A percentile compares a stretch with the other conserved stretches of the same genome.
These are phyloP conservation scores for Taphrina flavorubra DNA, from an alignment of 1,139 yeast genomes.

Conservation along the genomic window DNA sequence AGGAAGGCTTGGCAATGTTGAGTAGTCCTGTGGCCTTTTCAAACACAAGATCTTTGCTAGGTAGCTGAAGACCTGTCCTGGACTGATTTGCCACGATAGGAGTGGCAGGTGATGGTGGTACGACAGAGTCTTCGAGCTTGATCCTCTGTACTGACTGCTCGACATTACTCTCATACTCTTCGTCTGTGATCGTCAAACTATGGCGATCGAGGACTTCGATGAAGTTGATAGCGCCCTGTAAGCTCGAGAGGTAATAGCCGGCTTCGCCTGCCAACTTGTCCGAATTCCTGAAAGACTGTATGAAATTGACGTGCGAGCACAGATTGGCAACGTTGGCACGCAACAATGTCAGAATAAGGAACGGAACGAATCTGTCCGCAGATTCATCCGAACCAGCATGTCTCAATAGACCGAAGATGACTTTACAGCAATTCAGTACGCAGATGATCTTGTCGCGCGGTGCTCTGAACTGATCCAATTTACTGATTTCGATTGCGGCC, in stretches of 20 bases:
- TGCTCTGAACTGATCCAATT: conserved; percentile 82
- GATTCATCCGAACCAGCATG: conserved; percentile 72
- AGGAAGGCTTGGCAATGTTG: conserved; percentile 35
- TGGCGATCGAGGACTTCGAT: conserved; percentile 65
- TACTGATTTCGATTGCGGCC: conserved; percentile 69
- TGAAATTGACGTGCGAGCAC: conserved; percentile 75
- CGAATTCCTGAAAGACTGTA: conserved; percentile 66
- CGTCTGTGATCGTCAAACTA: conserved; percentile 66
- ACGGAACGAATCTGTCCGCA: conserved; percentile 91
- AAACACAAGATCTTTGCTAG: conserved; percentile 37
- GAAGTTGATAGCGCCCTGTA: conserved; percentile 76
- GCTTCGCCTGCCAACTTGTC: conserved; percentile 85
- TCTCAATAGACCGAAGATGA: conserved; percentile 82
- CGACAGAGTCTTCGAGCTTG: conserved; percentile 30
- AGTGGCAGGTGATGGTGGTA: conserved; percentile 26
- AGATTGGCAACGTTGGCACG: conserved; percentile 68
- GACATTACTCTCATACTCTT: conserved; percentile 59
- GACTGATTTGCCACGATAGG: conserved; percentile 50
- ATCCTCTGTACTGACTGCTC: conserved; percentile 46
- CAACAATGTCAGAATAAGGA: conserved; percentile 77
- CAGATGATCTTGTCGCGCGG: conserved; percentile 96
- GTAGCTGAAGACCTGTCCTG: conserved; percentile 22
- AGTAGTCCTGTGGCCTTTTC: conserved; percentile 36
- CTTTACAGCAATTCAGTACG: conserved; percentile 86
- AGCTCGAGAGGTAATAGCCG: conserved; percentile 82